Evolutionary conservation across 2,329 filamentous ascomycete species (phyloP).

Genomic region (Ceratocystis alfenasii): DNA sequence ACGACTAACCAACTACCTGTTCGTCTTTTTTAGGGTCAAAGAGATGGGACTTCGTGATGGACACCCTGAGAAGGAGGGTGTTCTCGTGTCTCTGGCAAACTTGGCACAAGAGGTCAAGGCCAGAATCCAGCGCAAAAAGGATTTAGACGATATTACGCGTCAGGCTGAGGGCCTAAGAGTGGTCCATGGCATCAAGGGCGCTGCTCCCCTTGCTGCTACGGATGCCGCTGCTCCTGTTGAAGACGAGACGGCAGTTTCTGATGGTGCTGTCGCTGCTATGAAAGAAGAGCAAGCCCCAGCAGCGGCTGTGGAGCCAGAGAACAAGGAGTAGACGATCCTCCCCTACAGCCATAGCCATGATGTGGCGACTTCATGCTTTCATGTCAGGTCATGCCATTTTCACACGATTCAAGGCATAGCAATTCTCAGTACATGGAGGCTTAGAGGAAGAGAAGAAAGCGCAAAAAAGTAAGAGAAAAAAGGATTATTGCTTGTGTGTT

Average conservation of each 20-base stretch:
- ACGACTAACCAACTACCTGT: not conserved
- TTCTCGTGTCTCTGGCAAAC: conserved; percentile 54
- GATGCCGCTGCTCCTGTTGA: not conserved
- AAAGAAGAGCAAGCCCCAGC: conserved; percentile 22
- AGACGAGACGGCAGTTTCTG: conserved; percentile 16
- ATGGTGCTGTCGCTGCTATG: not conserved
- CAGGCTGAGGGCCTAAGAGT: conserved; percentile 37
- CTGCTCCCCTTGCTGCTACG: conserved; percentile 7
- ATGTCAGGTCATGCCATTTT: not conserved
- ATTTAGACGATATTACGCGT: conserved; percentile 34
- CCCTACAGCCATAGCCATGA: not conserved
- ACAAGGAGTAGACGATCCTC: conserved; percentile 10
- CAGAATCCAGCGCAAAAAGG: conserved; percentile 34
- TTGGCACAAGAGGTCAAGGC: conserved; percentile 51
- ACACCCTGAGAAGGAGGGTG: conserved; percentile 82
- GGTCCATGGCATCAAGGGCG: conserved; percentile 36
- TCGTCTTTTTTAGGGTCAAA: conserved; percentile 47
- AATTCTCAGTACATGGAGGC: not conserved
- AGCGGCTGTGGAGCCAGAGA: conserved; percentile 1
- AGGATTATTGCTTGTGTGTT: not conserved
- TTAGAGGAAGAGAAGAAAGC: not conserved
- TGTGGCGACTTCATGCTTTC: not conserved
- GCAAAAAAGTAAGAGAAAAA: not conserved
- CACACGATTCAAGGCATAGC: not conserved
- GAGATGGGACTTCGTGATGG: conserved; percentile 59